Percentiles rank a stretch among this genome's conserved stretches.
Evolutionary conservation across 148 eudicot species (phyloP).

Genomic region (Limonium bicolor): DNA sequence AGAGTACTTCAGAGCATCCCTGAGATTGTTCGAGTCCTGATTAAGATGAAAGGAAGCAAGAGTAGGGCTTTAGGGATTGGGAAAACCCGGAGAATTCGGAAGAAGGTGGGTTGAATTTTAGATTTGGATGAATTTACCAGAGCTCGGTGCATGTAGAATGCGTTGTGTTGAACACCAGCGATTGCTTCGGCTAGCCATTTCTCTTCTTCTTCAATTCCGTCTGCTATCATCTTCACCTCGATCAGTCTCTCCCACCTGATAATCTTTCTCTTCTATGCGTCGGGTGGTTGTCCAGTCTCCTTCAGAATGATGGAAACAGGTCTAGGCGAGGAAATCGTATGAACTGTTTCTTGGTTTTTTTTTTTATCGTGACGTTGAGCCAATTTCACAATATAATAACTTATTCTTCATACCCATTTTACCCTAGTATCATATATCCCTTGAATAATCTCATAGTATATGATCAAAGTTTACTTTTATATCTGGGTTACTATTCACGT

Average conservation of each 20-base stretch:
- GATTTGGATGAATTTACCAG: slow-evolving; percentile 27
- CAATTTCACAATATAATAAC: no score
- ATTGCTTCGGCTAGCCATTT: slow-evolving; percentile 98
- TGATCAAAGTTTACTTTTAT: no score
- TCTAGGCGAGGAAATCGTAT: no score
- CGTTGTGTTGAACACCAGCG: slow-evolving; percentile 89
- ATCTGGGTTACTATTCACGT: no score
- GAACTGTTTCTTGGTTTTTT: no score
- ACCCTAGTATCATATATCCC: no score
- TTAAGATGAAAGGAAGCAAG: background rate
- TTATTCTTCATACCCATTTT: no score
- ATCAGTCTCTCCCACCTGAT: background rate
- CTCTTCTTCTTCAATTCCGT: slow-evolving; percentile 83
- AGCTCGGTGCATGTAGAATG: slow-evolving; percentile 87
- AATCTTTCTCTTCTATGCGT: no score
- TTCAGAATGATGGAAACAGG: no score
- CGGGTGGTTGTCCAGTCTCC: no score
- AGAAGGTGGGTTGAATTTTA: slow-evolving; percentile 1
- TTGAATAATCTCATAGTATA: no score
- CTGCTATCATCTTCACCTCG: slow-evolving; percentile 18
- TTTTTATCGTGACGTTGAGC: no score
- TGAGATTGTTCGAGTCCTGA: slow-evolving; percentile 76
- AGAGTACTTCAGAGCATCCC: slow-evolving; percentile 84
- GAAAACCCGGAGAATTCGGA: background rate
- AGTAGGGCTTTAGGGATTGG: background rate